A percentile compares a stretch with the other conserved stretches of the same genome.
These are phyloP conservation scores for Rugonectria rugulosa DNA, from an alignment of 2,329 filamentous ascomycete species.

Conservation along the genomic window DNA sequence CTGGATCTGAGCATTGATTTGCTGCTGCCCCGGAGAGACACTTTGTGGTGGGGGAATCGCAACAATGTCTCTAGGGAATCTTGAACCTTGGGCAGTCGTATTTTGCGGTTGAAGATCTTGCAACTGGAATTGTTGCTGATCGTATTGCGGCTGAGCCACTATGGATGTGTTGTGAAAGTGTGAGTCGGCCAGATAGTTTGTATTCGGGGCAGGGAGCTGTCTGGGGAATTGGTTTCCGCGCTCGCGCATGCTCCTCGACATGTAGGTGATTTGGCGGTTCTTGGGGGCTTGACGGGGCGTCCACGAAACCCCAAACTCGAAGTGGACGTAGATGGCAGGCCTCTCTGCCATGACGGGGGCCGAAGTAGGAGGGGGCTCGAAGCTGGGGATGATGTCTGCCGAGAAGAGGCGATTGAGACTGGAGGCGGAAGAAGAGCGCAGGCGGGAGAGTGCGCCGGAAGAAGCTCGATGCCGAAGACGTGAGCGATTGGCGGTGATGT, in stretches of 20 bases:
- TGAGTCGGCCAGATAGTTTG: constrained; percentile 50
- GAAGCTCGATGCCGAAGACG: constrained; percentile 9
- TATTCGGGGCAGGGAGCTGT: constrained; percentile 53
- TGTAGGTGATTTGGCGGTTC: constrained; percentile 55
- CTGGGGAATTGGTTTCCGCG: constrained; percentile 53
- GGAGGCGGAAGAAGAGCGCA: constrained; percentile 6
- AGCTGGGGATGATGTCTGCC: background rate
- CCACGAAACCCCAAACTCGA: constrained; percentile 62
- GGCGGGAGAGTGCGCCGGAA: background rate
- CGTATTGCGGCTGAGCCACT: background rate
- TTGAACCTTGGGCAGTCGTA: background rate
- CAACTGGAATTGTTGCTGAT: constrained; percentile 4
- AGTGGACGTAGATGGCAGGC: constrained; percentile 54
- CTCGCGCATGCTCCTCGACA: constrained; percentile 54
- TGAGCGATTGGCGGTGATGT: background rate
- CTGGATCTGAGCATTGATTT: background rate
- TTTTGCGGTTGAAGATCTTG: background rate
- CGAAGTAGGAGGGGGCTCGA: background rate
- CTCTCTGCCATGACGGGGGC: constrained; percentile 34
- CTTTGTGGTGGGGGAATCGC: background rate
- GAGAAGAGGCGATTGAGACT: background rate
- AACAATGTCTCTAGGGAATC: constrained; percentile 9
- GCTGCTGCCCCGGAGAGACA: background rate
- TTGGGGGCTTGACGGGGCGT: constrained; percentile 52
- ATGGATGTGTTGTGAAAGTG: background rate